These are phyloP conservation scores for Phylloporus sp. DNA, from an alignment of 768 basidiomycete species.

Conservation along the genomic window DNA sequence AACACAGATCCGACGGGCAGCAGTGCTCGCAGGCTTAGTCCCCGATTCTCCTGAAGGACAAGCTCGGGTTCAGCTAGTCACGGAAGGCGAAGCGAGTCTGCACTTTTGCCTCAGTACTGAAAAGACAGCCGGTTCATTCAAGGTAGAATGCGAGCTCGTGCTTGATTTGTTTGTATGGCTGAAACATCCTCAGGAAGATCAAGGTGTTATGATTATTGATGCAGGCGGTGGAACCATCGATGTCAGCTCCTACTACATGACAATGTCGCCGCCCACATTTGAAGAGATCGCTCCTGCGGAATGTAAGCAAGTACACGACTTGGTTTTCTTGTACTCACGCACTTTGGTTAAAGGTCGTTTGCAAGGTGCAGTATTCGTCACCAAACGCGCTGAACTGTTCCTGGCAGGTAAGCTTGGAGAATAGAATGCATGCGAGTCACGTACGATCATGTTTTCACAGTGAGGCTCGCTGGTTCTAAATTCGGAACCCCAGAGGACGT, in stretches of 20 bases:
- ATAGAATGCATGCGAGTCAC: background rate
- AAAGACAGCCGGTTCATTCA: conserved; percentile 26
- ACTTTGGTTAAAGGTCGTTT: conserved; percentile 38
- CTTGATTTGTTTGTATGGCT: background rate
- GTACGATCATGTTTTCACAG: conserved; percentile 23
- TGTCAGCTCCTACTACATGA: conserved; percentile 48
- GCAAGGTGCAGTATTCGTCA: conserved; percentile 50
- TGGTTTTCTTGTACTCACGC: background rate
- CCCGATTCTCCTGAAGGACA: conserved; percentile 34
- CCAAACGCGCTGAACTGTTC: conserved; percentile 36
- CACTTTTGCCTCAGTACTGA: conserved; percentile 43
- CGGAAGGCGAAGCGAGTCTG: conserved; percentile 51
- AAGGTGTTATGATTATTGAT: conserved; percentile 52
- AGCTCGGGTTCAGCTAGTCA: conserved; percentile 39
- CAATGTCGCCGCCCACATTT: conserved; percentile 29
- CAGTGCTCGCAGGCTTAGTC: conserved; percentile 37
- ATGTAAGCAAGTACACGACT: conserved; percentile 30
- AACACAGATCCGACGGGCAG: conserved; percentile 40
- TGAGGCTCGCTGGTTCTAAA: conserved; percentile 36
- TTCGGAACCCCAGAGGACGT: conserved; percentile 38
- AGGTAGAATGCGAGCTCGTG: conserved; percentile 9
- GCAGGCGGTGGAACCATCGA: conserved; percentile 62
- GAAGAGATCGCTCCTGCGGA: conserved; percentile 46
- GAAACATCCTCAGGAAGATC: conserved; percentile 31
- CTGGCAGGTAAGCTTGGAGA: conserved; percentile 32